Evolutionary conservation across 1,284 basidiomycete species (phyloP).

Genomic region (Ceratobasidium sp.): DNA sequence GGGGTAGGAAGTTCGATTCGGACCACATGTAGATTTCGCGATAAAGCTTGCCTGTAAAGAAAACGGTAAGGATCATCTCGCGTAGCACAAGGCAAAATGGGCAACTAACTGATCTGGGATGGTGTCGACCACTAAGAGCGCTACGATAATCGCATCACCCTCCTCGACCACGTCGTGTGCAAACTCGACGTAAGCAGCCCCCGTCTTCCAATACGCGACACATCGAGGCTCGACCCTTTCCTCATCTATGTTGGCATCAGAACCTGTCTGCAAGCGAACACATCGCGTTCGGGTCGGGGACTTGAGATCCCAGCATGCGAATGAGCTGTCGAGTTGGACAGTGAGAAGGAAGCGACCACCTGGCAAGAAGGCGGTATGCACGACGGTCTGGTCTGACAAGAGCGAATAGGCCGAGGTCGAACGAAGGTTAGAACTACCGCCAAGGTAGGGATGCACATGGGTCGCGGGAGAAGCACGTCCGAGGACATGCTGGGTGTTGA

Average conservation of each 20-base stretch:
- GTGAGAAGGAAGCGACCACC: slow-evolving; percentile 42
- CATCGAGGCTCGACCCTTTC: slow-evolving; percentile 36
- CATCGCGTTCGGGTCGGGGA: slow-evolving; percentile 34
- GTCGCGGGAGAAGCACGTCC: slow-evolving; percentile 39
- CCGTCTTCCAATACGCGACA: slow-evolving; percentile 40
- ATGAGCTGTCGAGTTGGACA: slow-evolving; percentile 38
- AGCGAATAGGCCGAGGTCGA: slow-evolving; percentile 35
- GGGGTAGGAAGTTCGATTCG: slow-evolving; percentile 37
- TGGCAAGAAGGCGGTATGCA: slow-evolving; percentile 41
- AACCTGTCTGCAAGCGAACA: slow-evolving; percentile 35
- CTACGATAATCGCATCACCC: slow-evolving; percentile 27
- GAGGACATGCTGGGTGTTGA: slow-evolving; percentile 25
- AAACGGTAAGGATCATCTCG: slow-evolving; percentile 31
- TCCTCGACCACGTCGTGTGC: slow-evolving; percentile 40
- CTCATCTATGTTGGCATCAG: slow-evolving; percentile 21
- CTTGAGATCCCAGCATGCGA: slow-evolving; percentile 39
- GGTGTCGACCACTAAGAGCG: slow-evolving; percentile 22
- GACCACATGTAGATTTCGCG: slow-evolving; percentile 32
- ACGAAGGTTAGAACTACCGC: slow-evolving; percentile 22
- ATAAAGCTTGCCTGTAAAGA: slow-evolving; percentile 7
- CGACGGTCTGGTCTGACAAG: slow-evolving; percentile 32
- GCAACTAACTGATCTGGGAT: slow-evolving; percentile 36
- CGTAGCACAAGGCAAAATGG: neutral
- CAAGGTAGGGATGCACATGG: slow-evolving; percentile 42
- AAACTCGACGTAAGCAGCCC: slow-evolving; percentile 39